phyloP scores from a whole-genome alignment of 2,329 filamentous ascomycete genomes.

The Calycina marina region DNA sequence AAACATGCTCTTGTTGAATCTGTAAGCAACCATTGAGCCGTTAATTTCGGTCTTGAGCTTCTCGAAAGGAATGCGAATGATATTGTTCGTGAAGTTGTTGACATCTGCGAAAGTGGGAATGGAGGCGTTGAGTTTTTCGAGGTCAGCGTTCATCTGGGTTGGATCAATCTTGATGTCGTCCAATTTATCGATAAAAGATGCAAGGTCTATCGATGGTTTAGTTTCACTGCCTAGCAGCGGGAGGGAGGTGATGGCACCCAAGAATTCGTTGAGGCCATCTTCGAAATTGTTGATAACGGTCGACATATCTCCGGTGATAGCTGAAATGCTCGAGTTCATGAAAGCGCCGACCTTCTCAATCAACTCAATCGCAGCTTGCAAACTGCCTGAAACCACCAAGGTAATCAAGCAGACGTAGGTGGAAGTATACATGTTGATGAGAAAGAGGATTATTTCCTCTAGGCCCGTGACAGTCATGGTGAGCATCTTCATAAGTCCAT shows the following conservation, averaged over 20 bases:
- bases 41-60: constrained; percentile 62
- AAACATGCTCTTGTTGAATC: constrained; percentile 64
- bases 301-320: constrained; percentile 30
- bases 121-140: constrained; percentile 59
- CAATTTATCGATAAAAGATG: constrained; percentile 47
- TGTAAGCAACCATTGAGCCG: constrained; percentile 54
- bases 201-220: constrained; percentile 48
- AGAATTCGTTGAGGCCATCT: constrained; percentile 37
- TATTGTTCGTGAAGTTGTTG: constrained; percentile 62
- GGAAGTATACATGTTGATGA: constrained; percentile 79
- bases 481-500: constrained; percentile 66
- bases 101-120: constrained; percentile 76
- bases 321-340: constrained; percentile 38
- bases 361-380: constrained; percentile 53
- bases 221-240: constrained; percentile 28
- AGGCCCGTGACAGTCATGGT: constrained; percentile 68
- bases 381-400: constrained; percentile 63
- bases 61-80: constrained; percentile 69
- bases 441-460: constrained; percentile 77
- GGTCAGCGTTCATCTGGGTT: constrained; percentile 48
- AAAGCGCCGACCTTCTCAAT: constrained; percentile 44
- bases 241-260: constrained; percentile 36
- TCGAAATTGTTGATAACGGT: constrained; percentile 40
- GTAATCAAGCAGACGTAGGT: constrained; percentile 86
- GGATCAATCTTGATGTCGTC: constrained; percentile 55